A percentile compares a stretch with the other conserved stretches of the same genome.
phyloP scores from a whole-genome alignment of 176 grass and related monocot species.

The Zizania latifolia region DNA sequence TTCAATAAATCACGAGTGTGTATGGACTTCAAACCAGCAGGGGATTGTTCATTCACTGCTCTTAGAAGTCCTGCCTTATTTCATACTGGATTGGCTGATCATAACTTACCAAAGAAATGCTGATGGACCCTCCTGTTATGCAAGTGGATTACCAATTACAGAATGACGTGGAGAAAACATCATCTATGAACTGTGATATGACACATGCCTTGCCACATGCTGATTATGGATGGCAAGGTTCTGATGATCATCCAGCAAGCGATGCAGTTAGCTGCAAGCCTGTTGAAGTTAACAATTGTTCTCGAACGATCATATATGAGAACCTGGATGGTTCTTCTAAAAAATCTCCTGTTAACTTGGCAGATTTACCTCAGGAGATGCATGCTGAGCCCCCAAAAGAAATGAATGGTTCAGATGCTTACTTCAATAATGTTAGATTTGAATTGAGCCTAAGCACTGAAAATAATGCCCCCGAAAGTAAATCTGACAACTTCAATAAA shows the following conservation, averaged over 20 bases:
- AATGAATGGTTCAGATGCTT: conserved; percentile 10
- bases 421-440: conserved; percentile 26
- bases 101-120: conserved; percentile 45
- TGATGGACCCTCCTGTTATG: conserved; percentile 63
- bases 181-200: conserved; percentile 36
- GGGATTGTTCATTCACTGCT: conserved; percentile 21
- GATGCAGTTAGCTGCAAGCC: conserved; percentile 13
- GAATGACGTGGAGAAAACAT: conserved; percentile 43
- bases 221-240: conserved; percentile 40
- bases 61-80: conserved; percentile 29
- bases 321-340: conserved; percentile 32
- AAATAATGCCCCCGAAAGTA: conserved; percentile 16
- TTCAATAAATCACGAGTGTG: conserved; percentile 17
- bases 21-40: conserved; percentile 37
- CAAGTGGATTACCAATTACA: conserved; percentile 49
- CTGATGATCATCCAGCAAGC: conserved; percentile 25
- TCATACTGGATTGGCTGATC: conserved; percentile 1
- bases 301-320: conserved; percentile 15
- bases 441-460: conserved; percentile 26
- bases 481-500: conserved; percentile 28
- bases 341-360: conserved; percentile 22
- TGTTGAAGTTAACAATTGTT: conserved; percentile 28
- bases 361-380: conserved; percentile 26
- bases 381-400: conserved; percentile 1
- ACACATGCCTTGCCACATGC: conserved; percentile 30